Evolutionary conservation across 768 basidiomycete species (phyloP).

Genomic region (Suillus subluteus): DNA sequence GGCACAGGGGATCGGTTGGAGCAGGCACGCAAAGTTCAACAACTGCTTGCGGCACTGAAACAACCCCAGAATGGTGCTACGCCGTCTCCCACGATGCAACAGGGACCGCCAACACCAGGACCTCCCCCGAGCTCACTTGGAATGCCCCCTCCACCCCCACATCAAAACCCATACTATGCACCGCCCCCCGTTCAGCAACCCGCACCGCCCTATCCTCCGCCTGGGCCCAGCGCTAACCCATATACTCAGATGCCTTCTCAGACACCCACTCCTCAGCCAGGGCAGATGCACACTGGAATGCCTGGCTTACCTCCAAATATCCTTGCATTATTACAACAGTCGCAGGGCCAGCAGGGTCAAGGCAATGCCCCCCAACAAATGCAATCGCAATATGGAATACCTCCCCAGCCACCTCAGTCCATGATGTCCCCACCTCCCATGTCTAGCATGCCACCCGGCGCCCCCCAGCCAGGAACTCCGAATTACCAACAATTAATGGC

Average conservation of each 20-base stretch:
- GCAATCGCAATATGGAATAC: constrained; percentile 40
- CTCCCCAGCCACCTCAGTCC: constrained; percentile 41
- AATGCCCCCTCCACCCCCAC: constrained; percentile 37
- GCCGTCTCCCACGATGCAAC: constrained; percentile 18
- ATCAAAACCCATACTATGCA: constrained; percentile 43
- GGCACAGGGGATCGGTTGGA: constrained; percentile 79
- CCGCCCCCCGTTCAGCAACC: constrained; percentile 38
- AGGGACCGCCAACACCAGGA: constrained; percentile 33
- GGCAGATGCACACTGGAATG: constrained; percentile 39
- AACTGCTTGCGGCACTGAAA: constrained; percentile 80
- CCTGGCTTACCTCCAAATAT: constrained; percentile 66
- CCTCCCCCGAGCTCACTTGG: constrained; percentile 37
- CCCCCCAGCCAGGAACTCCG: constrained; percentile 43
- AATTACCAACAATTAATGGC: constrained; percentile 72
- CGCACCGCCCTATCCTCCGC: constrained; percentile 26
- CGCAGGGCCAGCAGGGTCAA: constrained; percentile 41
- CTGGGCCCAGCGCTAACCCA: constrained; percentile 24
- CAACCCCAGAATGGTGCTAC: constrained; percentile 52
- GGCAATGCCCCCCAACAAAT: constrained; percentile 18
- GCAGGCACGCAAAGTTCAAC: constrained; percentile 86
- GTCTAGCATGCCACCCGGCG: constrained; percentile 42
- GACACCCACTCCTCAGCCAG: constrained; percentile 32
- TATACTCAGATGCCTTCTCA: constrained; percentile 36
- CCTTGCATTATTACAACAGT: constrained; percentile 66
- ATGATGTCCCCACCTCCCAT: constrained; percentile 51